These are phyloP conservation scores for Macrophomina phaseolina DNA, from an alignment of 2,329 filamentous ascomycete genomes.

Conservation along the genomic window DNA sequence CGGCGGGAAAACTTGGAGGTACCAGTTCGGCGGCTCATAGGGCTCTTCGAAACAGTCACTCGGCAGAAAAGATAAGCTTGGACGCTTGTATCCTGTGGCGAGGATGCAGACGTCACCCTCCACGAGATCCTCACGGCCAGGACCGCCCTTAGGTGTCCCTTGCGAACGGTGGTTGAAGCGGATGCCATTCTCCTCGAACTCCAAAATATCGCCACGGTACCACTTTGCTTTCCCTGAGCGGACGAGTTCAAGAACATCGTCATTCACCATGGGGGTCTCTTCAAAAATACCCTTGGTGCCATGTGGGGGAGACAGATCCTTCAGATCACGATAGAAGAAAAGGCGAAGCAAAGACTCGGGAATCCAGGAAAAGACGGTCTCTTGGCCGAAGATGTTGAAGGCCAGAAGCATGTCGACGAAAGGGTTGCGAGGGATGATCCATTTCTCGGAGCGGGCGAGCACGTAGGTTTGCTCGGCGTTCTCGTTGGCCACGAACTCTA, in stretches of 20 bases:
- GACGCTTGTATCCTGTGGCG: conserved; percentile 81
- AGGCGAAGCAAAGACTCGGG: conserved; percentile 76
- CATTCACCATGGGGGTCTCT: conserved; percentile 87
- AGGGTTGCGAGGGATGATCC: conserved; percentile 84
- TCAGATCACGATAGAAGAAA: conserved; percentile 82
- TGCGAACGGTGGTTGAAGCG: conserved; percentile 72
- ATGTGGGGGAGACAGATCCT: conserved; percentile 68
- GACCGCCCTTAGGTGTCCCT: conserved; percentile 77
- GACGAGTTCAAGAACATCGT: conserved; percentile 77
- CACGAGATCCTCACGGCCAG: conserved; percentile 69
- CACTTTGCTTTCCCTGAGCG: conserved; percentile 75
- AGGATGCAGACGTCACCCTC: conserved; percentile 79
- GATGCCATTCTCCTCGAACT: conserved; percentile 68
- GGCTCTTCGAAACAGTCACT: conserved; percentile 73
- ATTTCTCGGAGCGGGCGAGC: conserved; percentile 76
- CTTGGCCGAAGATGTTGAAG: conserved; percentile 78
- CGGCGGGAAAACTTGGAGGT: conserved; percentile 84
- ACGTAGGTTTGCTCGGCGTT: conserved; percentile 73
- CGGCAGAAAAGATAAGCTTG: conserved; percentile 75
- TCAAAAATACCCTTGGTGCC: conserved; percentile 74
- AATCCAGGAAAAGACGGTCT: conserved; percentile 77
- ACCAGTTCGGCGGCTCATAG: conserved; percentile 84
- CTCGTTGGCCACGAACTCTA: conserved; percentile 76
- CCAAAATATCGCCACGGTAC: conserved; percentile 79
- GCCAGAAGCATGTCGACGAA: conserved; percentile 75